Percentiles rank a stretch among this genome's conserved stretches.
phyloP scores from a whole-genome alignment of 768 basidiomycete genomes.

The Cystofilobasidium bisporidii region DNA sequence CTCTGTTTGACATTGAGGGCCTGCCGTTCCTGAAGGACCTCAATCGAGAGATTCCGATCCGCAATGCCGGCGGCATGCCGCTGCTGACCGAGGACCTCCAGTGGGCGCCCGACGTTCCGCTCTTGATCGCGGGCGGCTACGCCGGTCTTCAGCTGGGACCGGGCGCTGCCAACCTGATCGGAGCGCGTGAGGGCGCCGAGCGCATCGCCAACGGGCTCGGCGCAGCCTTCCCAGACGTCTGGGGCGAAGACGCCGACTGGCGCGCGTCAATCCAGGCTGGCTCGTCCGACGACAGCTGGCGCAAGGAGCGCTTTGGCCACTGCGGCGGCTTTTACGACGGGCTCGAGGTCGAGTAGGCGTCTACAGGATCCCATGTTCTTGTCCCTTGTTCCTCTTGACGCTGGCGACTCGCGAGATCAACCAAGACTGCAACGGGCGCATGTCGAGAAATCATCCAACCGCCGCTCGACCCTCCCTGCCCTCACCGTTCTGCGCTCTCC shows the following conservation, averaged over 20 bases:
- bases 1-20: conserved; percentile 22
- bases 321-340: neutral
- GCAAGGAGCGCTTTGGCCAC: neutral
- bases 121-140: conserved; percentile 20
- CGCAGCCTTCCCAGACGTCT: neutral
- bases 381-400: too few relatives aligned
- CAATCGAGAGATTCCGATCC: conserved; percentile 23
- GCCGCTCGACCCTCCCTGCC: too few relatives aligned
- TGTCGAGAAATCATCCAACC: too few relatives aligned
- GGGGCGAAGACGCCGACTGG: conserved; percentile 20
- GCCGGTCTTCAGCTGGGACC: conserved; percentile 12
- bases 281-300: neutral
- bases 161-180: conserved; percentile 15
- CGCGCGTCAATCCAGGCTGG: neutral
- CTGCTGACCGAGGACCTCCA: conserved; percentile 9
- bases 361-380: too few relatives aligned
- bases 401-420: too few relatives aligned
- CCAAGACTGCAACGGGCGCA: too few relatives aligned
- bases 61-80: conserved; percentile 24
- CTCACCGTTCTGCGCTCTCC: too few relatives aligned
- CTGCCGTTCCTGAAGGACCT: conserved; percentile 28
- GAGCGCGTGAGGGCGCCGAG: conserved; percentile 10
- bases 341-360: conserved; percentile 1
- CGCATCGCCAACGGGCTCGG: conserved; percentile 12
- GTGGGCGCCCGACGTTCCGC: conserved; percentile 2